Base-by-base conservation (phyloP, 257 asterid species). In the Ilex asprella region DNA sequence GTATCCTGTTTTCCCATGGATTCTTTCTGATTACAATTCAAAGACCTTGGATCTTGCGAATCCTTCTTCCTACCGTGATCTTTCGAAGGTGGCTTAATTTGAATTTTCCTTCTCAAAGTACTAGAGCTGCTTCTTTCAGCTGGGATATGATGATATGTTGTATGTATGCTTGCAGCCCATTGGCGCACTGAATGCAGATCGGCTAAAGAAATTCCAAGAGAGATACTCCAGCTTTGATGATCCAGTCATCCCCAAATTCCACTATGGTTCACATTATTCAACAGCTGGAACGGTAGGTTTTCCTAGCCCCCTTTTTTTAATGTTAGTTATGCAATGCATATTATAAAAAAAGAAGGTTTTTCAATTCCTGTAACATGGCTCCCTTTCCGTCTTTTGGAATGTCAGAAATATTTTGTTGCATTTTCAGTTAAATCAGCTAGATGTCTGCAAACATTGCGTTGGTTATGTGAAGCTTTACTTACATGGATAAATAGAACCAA, bases 1-100 rank as follows among this genome's bases (percentile, higher is more conserved):
- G 99, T 92, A 92, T 81, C 99, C 97, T 73, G 97, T 92, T 64
- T 92, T 92, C 71, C 99, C 99, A 2, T 92, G 99, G 99, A 71
- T 92, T 72, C 84, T 92, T 65, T 92, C 99, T 70, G 96, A 92
- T 79, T 92, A 89, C 82, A 79, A 80, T 73, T 83, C 99, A 56
- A 73, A 70, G 70, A 75, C 60, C 56, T 81, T 92, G 85, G 96
- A 92, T 75, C 83, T 92, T 67, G 70, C 93, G 57, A 79, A 69
- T 75, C 89, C 97, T 70, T 84, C 95, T 74, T 83, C 96, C 61
- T 92, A 83, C 62, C 89, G 99, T 46, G 97, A 92, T 79, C 96
- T 92, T 64, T 86, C 99, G 51, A 92, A 89, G 99, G 99, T 92
- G 71, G 63, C 69, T 15, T 60, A 63, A 16, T 65, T 46, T 72